These are phyloP conservation scores for Candida wancherniae DNA, from an alignment of 805 yeast species.

Conservation along the genomic window DNA sequence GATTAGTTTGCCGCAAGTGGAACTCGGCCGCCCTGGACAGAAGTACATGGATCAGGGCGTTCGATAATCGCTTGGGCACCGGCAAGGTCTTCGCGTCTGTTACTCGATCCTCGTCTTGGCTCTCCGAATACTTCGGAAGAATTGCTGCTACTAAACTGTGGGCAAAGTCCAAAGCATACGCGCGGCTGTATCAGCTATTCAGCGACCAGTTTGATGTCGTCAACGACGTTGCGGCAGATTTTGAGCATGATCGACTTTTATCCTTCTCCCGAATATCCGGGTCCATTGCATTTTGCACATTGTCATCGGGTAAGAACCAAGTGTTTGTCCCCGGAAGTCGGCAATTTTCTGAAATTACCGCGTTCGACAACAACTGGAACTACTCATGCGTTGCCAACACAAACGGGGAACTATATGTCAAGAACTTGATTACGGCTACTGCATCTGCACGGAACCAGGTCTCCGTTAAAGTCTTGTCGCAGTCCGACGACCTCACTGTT, in stretches of 20 bases:
- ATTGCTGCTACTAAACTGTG: conserved; percentile 32
- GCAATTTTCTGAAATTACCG: conserved; percentile 14
- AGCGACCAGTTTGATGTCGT: conserved; percentile 24
- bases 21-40: conserved; percentile 39
- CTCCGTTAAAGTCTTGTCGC: conserved; percentile 18
- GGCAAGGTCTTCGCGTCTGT: conserved; percentile 38
- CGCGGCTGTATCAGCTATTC: conserved; percentile 26
- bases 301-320: conserved; percentile 34
- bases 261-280: conserved; percentile 26
- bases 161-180: conserved; percentile 31
- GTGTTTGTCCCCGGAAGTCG: conserved; percentile 33
- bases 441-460: conserved; percentile 23
- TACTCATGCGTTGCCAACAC: conserved; percentile 26
- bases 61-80: conserved; percentile 35
- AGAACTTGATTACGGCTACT: conserved; percentile 31
- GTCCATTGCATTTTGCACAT: conserved; percentile 26
- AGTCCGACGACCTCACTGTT: conserved; percentile 13
- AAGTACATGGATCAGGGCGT: conserved; percentile 45
- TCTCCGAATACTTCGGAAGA: conserved; percentile 42
- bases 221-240: conserved; percentile 22
- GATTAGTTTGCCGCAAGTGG: conserved; percentile 49
- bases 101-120: conserved; percentile 42
- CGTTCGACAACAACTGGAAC: conserved; percentile 28
- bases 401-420: conserved; percentile 27
- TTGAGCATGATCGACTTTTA: conserved; percentile 22